These are phyloP conservation scores for Ceratonia siliqua DNA, from an alignment of 306 rosid species.

Conservation along the genomic window DNA sequence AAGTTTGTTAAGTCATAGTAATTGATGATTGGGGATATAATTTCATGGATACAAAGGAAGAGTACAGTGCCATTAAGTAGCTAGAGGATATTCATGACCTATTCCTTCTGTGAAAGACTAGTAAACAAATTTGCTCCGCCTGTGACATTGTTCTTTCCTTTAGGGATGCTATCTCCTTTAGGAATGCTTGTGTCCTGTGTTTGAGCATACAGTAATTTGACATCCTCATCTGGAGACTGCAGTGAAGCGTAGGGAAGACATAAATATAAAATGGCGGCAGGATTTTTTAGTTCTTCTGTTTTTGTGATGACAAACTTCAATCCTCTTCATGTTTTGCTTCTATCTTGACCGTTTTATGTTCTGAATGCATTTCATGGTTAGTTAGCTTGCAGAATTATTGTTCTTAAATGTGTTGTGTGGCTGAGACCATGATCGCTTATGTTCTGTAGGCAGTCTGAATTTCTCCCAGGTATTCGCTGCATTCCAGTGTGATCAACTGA, in stretches of 20 bases:
- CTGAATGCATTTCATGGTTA: not conserved
- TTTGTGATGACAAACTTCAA: not conserved
- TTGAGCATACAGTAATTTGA: not conserved
- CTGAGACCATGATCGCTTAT: not conserved
- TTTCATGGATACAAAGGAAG: slow-evolving; percentile 32
- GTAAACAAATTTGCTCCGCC: not conserved
- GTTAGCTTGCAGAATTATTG: not conserved
- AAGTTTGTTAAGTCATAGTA: slow-evolving; percentile 34
- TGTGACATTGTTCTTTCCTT: not conserved
- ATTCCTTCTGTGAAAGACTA: not conserved
- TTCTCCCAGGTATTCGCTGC: not conserved
- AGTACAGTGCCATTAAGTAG: not conserved
- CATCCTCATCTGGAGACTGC: not conserved
- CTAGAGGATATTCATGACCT: not conserved
- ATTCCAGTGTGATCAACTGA: not conserved
- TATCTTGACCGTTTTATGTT: no score
- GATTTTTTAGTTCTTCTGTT: slow-evolving; percentile 3
- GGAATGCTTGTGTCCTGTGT: not conserved
- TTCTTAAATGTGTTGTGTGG: not conserved
- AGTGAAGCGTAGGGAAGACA: not conserved
- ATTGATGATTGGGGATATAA: slow-evolving; percentile 5
- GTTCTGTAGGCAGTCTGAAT: not conserved
- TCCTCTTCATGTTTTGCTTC: not conserved
- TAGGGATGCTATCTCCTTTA: not conserved
- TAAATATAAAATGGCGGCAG: not conserved